Base-by-base conservation (phyloP, 148 eudicot genomes). In the Rhododendron williamsianum region DNA sequence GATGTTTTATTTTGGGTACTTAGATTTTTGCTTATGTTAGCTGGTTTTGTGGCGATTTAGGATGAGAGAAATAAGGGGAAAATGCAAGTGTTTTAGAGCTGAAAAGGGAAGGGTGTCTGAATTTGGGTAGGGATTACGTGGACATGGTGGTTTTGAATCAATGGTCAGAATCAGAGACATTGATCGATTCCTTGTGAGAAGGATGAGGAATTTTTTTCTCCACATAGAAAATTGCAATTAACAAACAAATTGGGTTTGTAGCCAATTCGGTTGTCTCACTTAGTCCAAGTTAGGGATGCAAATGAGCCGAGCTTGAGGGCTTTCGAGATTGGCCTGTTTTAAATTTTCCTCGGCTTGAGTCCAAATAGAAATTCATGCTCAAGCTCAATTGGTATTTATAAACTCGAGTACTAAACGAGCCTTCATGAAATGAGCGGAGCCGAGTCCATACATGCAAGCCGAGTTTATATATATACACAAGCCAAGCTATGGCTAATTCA, bases 81-180 rank as follows among this genome's bases (percentile, higher is more conserved):
- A 60, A 60, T 49, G 30, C 9, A 76, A 19, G 45, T 18, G 48
- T 36, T 41, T 36, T 6, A 43, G 81, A 23, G 54, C 36, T 21
- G 9, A 52, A 52, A 54, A 54, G 18, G 25, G 8, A 1, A 6
- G 67, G 52, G 74, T n/a, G 45, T 23, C 33, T 41, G 43, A 12
- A 41, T 63, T 38, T 82, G 84, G 76, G 73, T 13, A 63, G 76
- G 43, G 56, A 60, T 23, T 65, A 85, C 33, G 46, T 46, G 87
- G 71, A 69, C 36, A 51, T 60, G 82, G 69, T 85, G 30, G 87
- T 85, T 85, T 80, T 35, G 27, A 2, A n/a, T 71, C 83, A 19
- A 25, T 41, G 87, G 87, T 80, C 60, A 51, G 79, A 85, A 71
- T 69, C 9, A 49, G 19, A 81, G 71, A 56, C 36, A 19, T 54